phyloP scores from a whole-genome alignment of 1,284 basidiomycete species.

The Naganishia sp. region DNA sequence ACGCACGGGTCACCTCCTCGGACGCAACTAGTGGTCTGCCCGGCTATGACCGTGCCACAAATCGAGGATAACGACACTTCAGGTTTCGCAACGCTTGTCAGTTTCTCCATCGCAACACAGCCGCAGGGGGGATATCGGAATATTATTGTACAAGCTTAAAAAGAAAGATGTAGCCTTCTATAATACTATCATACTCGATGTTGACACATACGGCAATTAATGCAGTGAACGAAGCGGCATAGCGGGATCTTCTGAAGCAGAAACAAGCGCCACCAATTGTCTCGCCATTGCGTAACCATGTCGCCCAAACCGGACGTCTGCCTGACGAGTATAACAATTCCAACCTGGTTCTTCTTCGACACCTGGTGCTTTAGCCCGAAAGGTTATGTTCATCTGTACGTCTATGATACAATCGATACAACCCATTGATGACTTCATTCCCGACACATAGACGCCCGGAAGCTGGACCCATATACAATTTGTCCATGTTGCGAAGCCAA shows the following conservation, averaged over 20 bases:
- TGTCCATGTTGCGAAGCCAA: not conserved
- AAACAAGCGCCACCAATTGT: too few species aligned
- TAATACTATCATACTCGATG: too few species aligned
- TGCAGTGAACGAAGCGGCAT: too few species aligned
- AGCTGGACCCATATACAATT: not conserved
- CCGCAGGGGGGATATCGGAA: too few species aligned
- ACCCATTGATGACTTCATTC: not conserved
- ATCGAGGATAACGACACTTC: not conserved
- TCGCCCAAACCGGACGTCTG: too few species aligned
- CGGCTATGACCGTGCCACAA: conserved; percentile 1
- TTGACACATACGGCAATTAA: too few species aligned
- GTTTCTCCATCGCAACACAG: not conserved
- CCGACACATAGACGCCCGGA: not conserved
- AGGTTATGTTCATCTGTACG: not conserved
- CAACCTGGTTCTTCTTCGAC: too few species aligned
- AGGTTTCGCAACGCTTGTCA: not conserved
- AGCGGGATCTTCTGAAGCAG: too few species aligned
- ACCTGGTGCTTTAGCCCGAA: not conserved
- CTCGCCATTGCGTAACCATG: too few species aligned
- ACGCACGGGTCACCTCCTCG: not conserved
- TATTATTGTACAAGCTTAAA: too few species aligned
- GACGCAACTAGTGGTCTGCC: not conserved
- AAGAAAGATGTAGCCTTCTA: too few species aligned
- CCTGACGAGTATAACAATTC: too few species aligned
- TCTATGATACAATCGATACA: not conserved